Conservation (phyloP, 228 moss, liverwort and hornwort genomes). For the Sphagnum fallax region DNA sequence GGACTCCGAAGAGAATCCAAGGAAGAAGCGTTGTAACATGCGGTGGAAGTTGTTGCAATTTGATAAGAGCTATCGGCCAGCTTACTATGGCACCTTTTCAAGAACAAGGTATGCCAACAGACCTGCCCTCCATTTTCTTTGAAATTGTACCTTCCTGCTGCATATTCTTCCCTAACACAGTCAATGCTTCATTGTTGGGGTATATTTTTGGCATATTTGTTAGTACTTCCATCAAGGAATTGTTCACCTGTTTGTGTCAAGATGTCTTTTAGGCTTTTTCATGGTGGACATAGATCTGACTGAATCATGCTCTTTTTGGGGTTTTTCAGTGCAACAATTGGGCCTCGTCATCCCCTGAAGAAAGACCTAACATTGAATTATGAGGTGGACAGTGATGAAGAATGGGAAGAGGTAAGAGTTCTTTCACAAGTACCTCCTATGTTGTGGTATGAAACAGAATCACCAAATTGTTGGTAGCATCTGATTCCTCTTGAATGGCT, state of each 20-base stretch:
- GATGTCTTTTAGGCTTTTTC: too few relatives aligned
- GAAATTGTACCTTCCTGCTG: too few relatives aligned
- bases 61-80: conserved; percentile 85
- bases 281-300: too few relatives aligned
- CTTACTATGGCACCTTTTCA: conserved; percentile 75
- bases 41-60: conserved; percentile 83
- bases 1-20: not conserved
- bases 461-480: too few relatives aligned
- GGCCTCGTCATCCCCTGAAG: conserved; percentile 65
- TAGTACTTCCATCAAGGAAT: too few relatives aligned
- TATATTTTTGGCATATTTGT: too few relatives aligned
- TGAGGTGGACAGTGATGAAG: conserved; percentile 89
- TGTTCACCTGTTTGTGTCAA: too few relatives aligned
- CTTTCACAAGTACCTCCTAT: not conserved
- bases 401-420: conserved; percentile 73
- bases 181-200: too few relatives aligned
- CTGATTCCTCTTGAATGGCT: too few relatives aligned
- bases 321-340: conserved; percentile 22
- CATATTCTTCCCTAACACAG: too few relatives aligned
- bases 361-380: conserved; percentile 70
- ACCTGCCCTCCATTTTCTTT: not conserved
- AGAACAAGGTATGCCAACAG: conserved; percentile 18
- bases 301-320: too few relatives aligned
- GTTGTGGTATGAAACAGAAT: too few relatives aligned
- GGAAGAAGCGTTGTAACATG: conserved; percentile 27